phyloP scores from a whole-genome alignment of 257 asterid species.

The Solanum tarijense region DNA sequence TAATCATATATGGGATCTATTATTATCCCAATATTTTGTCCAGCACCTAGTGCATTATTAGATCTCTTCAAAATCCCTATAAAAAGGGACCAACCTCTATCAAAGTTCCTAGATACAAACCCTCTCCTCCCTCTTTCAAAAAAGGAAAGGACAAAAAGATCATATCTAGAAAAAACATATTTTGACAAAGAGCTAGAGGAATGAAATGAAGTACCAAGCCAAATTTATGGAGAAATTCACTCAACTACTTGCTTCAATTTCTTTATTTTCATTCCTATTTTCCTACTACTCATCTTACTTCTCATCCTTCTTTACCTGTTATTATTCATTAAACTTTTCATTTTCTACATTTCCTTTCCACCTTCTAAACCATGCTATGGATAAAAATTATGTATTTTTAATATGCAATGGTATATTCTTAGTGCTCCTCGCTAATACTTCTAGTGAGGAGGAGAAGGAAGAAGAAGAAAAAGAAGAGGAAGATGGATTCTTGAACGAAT shows the following conservation, averaged over 20 bases:
- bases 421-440: constrained; percentile 37
- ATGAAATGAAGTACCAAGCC: constrained; percentile 10
- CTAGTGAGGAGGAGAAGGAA: background rate
- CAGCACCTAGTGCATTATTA: background rate
- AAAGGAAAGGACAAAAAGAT: background rate
- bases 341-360: constrained; percentile 11
- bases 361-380: constrained; percentile 16
- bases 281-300: constrained; percentile 12
- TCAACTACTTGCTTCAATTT: constrained; percentile 32
- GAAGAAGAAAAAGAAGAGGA: background rate
- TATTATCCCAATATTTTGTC: background rate
- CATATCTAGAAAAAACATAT: background rate
- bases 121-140: background rate
- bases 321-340: constrained; percentile 8
- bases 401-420: constrained; percentile 48
- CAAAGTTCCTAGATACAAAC: background rate
- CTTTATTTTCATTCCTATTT: constrained; percentile 30
- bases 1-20: background rate
- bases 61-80: background rate
- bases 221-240: constrained; percentile 16
- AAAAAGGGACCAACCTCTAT: background rate
- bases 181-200: background rate
- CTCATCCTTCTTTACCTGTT: constrained; percentile 5
- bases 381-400: constrained; percentile 47
- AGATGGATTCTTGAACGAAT: background rate